These are phyloP conservation scores for Nemania bipapillata DNA, from an alignment of 2,329 filamentous ascomycete genomes.

Conservation along the genomic window DNA sequence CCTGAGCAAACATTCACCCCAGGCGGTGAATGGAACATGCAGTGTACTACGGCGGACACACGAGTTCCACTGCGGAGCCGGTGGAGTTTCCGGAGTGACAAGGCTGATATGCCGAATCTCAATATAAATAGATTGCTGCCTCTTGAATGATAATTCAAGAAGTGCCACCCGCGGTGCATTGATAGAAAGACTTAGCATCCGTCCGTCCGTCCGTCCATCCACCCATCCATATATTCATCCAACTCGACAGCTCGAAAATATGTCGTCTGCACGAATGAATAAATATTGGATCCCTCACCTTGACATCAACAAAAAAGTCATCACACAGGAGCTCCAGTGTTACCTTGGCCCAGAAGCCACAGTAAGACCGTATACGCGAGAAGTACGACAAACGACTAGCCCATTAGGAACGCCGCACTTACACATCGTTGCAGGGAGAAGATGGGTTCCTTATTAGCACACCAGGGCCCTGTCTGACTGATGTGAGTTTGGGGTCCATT, in stretches of 20 bases:
- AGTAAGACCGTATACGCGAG: constrained; percentile 66
- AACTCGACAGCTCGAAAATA: constrained; percentile 40
- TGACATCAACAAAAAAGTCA: constrained; percentile 70
- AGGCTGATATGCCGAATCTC: constrained; percentile 32
- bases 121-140: constrained; percentile 38
- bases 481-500: constrained; percentile 59
- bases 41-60: constrained; percentile 27
- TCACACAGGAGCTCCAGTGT: constrained; percentile 67
- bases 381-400: constrained; percentile 56
- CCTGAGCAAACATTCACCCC: constrained; percentile 27
- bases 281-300: constrained; percentile 70
- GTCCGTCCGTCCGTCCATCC: not conserved
- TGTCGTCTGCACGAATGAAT: constrained; percentile 61
- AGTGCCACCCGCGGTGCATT: constrained; percentile 23
- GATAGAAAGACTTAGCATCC: constrained; percentile 20
- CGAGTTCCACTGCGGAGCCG: constrained; percentile 31
- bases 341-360: constrained; percentile 69
- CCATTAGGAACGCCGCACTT: constrained; percentile 40
- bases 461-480: constrained; percentile 67
- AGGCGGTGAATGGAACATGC: constrained; percentile 35
- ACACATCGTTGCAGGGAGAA: constrained; percentile 61
- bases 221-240: not conserved
- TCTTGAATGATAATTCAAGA: constrained; percentile 32
- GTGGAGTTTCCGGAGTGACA: constrained; percentile 22
- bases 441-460: constrained; percentile 70